Percentiles rank a stretch among this genome's conserved stretches.
phyloP scores from a whole-genome alignment of 2,329 filamentous ascomycete species.

The Neofusicoccum laricinum region DNA sequence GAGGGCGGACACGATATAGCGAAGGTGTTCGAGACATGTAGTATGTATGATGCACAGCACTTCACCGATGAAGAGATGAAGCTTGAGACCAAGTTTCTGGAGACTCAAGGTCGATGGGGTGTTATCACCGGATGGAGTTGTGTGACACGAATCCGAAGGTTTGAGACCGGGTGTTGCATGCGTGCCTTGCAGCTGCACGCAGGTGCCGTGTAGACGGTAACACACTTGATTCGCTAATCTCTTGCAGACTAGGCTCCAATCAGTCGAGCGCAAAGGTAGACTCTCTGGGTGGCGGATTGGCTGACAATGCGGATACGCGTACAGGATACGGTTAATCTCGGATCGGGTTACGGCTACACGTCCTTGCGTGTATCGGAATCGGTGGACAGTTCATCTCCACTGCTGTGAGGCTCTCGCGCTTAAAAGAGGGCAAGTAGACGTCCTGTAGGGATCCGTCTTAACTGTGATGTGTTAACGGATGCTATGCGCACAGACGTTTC shows the following conservation, averaged over 20 bases:
- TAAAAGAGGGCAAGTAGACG: background rate
- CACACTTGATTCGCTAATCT: background rate
- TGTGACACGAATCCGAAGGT: background rate
- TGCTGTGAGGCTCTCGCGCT: background rate
- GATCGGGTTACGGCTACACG: background rate
- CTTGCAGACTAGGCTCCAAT: background rate
- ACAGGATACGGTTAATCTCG: background rate
- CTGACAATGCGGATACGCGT: background rate
- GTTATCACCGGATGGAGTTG: background rate
- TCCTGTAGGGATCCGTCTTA: too few species aligned
- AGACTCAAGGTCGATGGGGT: background rate
- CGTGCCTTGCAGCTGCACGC: background rate
- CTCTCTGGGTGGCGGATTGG: background rate
- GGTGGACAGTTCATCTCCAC: background rate
- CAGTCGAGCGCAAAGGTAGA: background rate
- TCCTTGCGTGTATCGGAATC: background rate
- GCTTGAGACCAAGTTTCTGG: too few species aligned
- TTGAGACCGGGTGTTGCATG: background rate
- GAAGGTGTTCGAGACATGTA: too few species aligned
- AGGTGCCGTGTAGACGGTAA: background rate
- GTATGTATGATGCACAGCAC: too few species aligned
- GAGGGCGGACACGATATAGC: too few species aligned
- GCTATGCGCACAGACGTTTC: background rate
- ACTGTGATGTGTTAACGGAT: too few species aligned
- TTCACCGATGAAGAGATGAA: too few species aligned